Evolutionary conservation across 176 grass and related monocot genomes (phyloP).

Genomic region (Zoysia japonica): DNA sequence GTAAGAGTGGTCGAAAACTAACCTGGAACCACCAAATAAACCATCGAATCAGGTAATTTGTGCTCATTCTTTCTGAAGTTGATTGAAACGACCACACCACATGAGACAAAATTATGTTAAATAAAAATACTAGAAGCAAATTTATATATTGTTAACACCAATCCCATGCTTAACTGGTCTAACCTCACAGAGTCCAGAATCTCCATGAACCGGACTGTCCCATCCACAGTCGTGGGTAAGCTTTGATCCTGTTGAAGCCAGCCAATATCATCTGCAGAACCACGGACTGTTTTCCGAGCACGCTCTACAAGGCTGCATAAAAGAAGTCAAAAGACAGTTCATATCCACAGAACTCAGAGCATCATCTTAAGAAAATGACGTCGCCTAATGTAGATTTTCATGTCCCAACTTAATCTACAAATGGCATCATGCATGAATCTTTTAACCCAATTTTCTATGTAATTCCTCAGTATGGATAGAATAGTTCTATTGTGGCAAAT

Average conservation of each 20-base stretch:
- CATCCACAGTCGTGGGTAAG: slow-evolving; percentile 76
- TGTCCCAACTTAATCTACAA: not conserved
- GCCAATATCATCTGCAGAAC: slow-evolving; percentile 91
- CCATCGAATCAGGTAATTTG: slow-evolving; percentile 78
- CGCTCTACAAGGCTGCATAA: slow-evolving; percentile 65
- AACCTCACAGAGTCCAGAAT: slow-evolving; percentile 82
- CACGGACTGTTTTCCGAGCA: slow-evolving; percentile 82
- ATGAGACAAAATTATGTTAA: slow-evolving; percentile 15
- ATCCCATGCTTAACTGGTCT: not conserved
- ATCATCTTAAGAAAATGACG: not conserved
- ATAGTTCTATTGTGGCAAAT: not conserved
- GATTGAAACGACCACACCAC: slow-evolving; percentile 19
- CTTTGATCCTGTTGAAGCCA: slow-evolving; percentile 63
- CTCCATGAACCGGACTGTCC: slow-evolving; percentile 65
- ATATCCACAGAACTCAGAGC: not conserved
- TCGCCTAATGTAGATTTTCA: not conserved
- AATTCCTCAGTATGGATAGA: not conserved
- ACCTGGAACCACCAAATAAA: slow-evolving; percentile 93
- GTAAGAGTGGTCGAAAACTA: not conserved
- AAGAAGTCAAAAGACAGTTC: slow-evolving; percentile 24
- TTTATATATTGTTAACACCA: slow-evolving; percentile 3
- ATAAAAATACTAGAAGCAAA: not conserved
- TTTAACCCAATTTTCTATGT: not conserved
- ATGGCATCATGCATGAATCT: not conserved
- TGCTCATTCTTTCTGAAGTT: slow-evolving; percentile 75